A percentile compares a stretch with the other conserved stretches of the same genome.
phyloP scores from a whole-genome alignment of 164 flowering plant genomes.

The Kingdonia uniflora region DNA sequence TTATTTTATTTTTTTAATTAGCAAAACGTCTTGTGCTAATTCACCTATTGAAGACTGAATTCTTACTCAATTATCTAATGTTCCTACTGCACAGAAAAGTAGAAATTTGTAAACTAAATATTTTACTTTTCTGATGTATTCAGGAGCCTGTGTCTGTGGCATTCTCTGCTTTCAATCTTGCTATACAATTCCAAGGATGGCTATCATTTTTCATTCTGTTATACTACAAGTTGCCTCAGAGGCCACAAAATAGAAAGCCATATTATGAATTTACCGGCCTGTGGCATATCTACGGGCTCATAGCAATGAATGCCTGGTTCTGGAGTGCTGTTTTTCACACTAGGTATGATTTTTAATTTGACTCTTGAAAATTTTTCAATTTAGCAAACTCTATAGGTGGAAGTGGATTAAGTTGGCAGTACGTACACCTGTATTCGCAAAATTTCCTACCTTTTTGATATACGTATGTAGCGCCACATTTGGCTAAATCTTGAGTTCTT shows the following conservation, averaged over 20 bases:
- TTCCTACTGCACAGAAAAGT: background rate
- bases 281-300: conserved; percentile 70
- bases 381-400: background rate
- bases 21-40: too few relatives aligned
- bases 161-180: conserved; percentile 69
- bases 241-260: conserved; percentile 39
- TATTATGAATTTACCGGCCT: conserved; percentile 72
- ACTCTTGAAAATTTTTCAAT: background rate
- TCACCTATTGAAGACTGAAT: too few relatives aligned
- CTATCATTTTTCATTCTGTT: conserved; percentile 70
- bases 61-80: too few relatives aligned
- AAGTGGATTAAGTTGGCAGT: background rate
- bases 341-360: conserved; percentile 34
- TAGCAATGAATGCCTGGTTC: conserved; percentile 85
- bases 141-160: conserved; percentile 92
- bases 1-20: too few relatives aligned
- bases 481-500: too few relatives aligned
- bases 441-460: too few relatives aligned
- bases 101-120: background rate
- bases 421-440: too few relatives aligned
- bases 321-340: conserved; percentile 90
- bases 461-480: too few relatives aligned
- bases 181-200: conserved; percentile 90
- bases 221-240: conserved; percentile 70
- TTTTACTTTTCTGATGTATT: conserved; percentile 7